phyloP scores from a whole-genome alignment of 441 rosid species.

The Pelargonium australe region DNA sequence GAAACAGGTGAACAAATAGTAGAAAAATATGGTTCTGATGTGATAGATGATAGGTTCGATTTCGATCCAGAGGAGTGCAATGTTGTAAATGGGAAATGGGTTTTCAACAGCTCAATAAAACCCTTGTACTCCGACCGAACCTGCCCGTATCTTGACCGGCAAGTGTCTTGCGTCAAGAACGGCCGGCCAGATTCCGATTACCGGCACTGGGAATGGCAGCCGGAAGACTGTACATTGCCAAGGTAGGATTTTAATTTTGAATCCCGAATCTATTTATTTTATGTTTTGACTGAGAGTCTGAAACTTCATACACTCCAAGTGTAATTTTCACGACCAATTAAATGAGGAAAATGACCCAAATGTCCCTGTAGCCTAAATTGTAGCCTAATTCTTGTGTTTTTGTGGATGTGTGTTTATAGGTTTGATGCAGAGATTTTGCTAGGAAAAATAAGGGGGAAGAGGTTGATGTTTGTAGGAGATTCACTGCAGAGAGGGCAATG shows the following conservation, averaged over 20 bases:
- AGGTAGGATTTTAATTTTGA: conserved; percentile 24
- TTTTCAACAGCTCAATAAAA: conserved; percentile 45
- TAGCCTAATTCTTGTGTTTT: too few relatives aligned
- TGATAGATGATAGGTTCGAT: conserved; percentile 59
- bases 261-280: too few relatives aligned
- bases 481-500: conserved; percentile 85
- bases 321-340: too few relatives aligned
- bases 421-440: conserved; percentile 61
- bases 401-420: too few relatives aligned
- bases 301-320: too few relatives aligned
- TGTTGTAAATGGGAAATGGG: conserved; percentile 69
- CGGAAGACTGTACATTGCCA: conserved; percentile 78
- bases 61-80: conserved; percentile 78
- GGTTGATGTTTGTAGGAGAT: conserved; percentile 73
- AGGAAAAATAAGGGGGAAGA: conserved; percentile 62
- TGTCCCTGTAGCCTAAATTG: too few relatives aligned
- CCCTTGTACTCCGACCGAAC: conserved; percentile 68
- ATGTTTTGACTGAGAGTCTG: too few relatives aligned
- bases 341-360: too few relatives aligned
- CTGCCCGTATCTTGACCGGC: conserved; percentile 73
- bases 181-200: conserved; percentile 64
- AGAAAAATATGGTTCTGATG: conserved; percentile 29
- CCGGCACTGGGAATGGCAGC: conserved; percentile 86
- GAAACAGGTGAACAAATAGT: conserved; percentile 28
- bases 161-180: conserved; percentile 63